Evolutionary conservation across 2,329 filamentous ascomycete species (phyloP).

Genomic region (Ophiostoma sp.): DNA sequence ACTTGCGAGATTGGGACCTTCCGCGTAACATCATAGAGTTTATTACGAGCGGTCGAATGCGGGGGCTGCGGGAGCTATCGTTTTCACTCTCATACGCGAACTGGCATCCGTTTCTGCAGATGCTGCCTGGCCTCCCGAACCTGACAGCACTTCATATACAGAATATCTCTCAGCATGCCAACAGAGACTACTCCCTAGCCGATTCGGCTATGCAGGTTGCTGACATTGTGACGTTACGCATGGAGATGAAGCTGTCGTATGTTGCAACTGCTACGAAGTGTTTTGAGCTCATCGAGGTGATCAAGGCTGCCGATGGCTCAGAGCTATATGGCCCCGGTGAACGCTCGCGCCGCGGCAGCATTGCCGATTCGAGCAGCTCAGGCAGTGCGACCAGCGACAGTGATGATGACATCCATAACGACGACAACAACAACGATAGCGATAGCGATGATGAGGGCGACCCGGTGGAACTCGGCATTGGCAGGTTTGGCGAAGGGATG

Average conservation of each 20-base stretch:
- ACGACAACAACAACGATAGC: background rate
- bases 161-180: conserved; percentile 29
- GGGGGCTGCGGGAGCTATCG: conserved; percentile 63
- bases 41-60: conserved; percentile 72
- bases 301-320: conserved; percentile 35
- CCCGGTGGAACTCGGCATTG: no score
- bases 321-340: conserved; percentile 21
- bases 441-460: background rate
- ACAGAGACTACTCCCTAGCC: conserved; percentile 47
- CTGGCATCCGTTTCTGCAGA: conserved; percentile 77
- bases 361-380: background rate
- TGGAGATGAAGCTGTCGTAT: conserved; percentile 72
- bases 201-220: conserved; percentile 72
- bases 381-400: background rate
- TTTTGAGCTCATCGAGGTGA: conserved; percentile 71
- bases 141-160: conserved; percentile 48
- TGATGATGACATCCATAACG: conserved; percentile 2
- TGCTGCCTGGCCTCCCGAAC: conserved; percentile 64
- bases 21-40: conserved; percentile 64
- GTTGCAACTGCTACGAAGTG: conserved; percentile 72
- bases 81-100: conserved; percentile 69
- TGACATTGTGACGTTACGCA: conserved; percentile 70
- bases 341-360: background rate
- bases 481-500: background rate
- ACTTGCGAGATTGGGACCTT: conserved; percentile 67